Evolutionary conservation across 345 rosid species (phyloP).

Genomic region (Eucalyptus sp.): DNA sequence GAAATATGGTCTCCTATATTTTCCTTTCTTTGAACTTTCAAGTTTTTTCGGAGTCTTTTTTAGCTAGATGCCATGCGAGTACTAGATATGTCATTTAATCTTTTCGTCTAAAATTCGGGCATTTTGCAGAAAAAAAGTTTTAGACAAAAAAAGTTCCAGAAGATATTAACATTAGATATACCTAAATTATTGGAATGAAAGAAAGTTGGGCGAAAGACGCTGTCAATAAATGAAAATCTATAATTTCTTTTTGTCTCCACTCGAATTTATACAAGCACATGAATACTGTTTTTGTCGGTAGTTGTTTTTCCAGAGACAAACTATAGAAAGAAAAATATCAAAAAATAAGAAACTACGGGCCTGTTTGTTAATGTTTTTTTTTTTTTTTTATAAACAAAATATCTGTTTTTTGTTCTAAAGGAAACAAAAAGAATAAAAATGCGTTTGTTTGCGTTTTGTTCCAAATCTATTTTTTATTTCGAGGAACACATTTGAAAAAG

Average conservation of each 20-base stretch:
- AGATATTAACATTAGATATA: not conserved
- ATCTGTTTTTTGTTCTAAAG: no score
- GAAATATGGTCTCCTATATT: not conserved
- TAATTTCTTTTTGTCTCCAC: not conserved
- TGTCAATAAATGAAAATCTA: fast-evolving
- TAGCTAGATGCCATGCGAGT: not conserved
- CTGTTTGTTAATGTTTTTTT: no score
- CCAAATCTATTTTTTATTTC: no score
- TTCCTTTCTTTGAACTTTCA: fast-evolving
- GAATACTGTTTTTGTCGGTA: fast-evolving
- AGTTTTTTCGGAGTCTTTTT: fast-evolving
- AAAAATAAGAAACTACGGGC: no score
- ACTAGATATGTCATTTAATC: not conserved
- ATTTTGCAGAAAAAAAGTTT: fast-evolving
- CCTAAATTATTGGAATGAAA: not conserved
- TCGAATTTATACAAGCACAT: not conserved
- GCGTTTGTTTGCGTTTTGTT: no score
- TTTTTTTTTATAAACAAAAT: no score
- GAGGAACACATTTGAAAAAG: no score
- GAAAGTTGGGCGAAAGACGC: fast-evolving
- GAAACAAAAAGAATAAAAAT: no score
- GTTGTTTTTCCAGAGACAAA: not conserved
- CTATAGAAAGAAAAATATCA: not conserved
- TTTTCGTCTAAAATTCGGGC: fast-evolving
- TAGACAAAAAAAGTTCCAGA: fast-evolving